These are phyloP conservation scores for Stropharia rugosoannulata DNA, from an alignment of 768 basidiomycete genomes.

Conservation along the genomic window DNA sequence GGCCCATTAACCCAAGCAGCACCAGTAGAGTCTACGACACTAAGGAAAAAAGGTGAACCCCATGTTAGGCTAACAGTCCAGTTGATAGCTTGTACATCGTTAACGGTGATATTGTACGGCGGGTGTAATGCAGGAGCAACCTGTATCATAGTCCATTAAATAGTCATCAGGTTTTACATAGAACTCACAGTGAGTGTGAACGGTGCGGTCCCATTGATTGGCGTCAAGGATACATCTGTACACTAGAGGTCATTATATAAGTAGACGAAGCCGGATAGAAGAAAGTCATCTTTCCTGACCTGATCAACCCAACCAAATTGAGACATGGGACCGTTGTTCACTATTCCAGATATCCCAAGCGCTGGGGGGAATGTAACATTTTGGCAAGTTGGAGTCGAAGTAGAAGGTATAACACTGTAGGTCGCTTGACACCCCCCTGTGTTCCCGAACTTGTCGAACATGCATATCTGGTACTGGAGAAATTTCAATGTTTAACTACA, in stretches of 20 bases:
- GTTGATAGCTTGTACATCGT: conserved; percentile 41
- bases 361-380: conserved; percentile 49
- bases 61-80: conserved; percentile 59
- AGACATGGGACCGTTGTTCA: conserved; percentile 49
- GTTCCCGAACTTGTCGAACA: conserved; percentile 59
- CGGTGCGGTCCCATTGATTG: conserved; percentile 59
- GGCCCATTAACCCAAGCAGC: conserved; percentile 58
- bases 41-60: conserved; percentile 56
- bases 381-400: conserved; percentile 40
- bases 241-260: conserved; percentile 36
- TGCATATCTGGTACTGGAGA: conserved; percentile 63
- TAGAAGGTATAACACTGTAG: conserved; percentile 53
- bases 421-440: conserved; percentile 61
- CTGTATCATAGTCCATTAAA: conserved; percentile 25
- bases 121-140: conserved; percentile 61
- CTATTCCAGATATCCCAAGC: conserved; percentile 44
- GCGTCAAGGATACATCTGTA: conserved; percentile 51
- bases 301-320: conserved; percentile 61
- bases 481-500: background rate
- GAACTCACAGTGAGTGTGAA: conserved; percentile 53
- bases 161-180: background rate
- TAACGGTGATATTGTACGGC: conserved; percentile 54
- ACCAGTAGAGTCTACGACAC: conserved; percentile 49
- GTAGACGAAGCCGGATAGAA: background rate
- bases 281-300: conserved; percentile 28